Conservation (phyloP, 345 rosid species). For the Psidium guajava region DNA sequence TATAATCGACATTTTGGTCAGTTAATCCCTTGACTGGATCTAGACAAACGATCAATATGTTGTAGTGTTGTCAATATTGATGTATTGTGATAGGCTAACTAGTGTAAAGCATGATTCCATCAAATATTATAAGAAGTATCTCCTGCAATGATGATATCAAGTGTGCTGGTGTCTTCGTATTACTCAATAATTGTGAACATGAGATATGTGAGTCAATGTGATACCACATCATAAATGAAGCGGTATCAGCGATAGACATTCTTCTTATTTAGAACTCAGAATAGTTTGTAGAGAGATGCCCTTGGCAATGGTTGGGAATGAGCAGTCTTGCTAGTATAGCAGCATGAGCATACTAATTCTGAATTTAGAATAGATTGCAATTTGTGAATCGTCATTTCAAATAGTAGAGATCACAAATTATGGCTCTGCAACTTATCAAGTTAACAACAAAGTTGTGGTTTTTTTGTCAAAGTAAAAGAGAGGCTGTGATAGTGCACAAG, state of each 20-base stretch:
- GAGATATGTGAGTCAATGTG: not conserved
- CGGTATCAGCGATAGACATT: not conserved
- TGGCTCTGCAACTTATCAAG: not conserved
- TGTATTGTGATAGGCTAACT: not conserved
- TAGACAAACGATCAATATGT: not conserved
- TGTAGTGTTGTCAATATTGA: accelerated
- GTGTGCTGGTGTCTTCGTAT: not conserved
- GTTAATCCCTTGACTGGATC: not conserved
- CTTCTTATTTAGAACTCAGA: not conserved
- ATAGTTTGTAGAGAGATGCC: not conserved
- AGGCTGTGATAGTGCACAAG: not conserved
- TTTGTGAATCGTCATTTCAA: not conserved
- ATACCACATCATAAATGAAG: not conserved
- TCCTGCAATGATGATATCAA: not conserved
- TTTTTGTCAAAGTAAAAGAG: not conserved
- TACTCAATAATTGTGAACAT: not conserved
- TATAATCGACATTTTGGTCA: not conserved
- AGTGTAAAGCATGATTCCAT: not conserved
- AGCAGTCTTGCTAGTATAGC: not conserved
- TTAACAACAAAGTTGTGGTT: not conserved
- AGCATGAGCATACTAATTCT: not conserved
- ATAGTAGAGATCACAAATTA: not conserved
- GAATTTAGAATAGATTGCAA: not conserved
- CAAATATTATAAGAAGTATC: not conserved
- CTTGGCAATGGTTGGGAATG: not conserved